These are phyloP conservation scores for Pseudopyricularia javanii DNA, from an alignment of 2,329 filamentous ascomycete genomes.

Conservation along the genomic window DNA sequence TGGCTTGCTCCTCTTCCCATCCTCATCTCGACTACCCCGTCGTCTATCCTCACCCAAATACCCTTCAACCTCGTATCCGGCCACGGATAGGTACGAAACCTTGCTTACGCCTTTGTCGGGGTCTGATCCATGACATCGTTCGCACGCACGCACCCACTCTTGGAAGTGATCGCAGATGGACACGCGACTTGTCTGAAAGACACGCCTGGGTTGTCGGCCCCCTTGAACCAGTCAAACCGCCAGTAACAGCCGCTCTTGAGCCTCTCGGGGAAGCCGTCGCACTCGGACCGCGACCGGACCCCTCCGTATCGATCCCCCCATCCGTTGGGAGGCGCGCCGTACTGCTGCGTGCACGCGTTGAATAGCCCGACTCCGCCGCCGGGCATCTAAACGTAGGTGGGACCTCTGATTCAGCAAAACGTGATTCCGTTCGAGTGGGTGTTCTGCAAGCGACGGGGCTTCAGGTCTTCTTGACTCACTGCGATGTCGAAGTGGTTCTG, in stretches of 20 bases:
- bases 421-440: too few species aligned
- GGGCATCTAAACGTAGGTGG: neutral
- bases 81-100: too few species aligned
- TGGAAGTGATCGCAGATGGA: constrained; percentile 32
- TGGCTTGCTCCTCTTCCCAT: neutral
- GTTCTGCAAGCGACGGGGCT: too few species aligned
- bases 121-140: constrained; percentile 21
- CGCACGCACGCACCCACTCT: constrained; percentile 21
- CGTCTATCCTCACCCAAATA: too few species aligned
- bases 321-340: constrained; percentile 24
- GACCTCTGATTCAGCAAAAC: too few species aligned
- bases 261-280: constrained; percentile 36
- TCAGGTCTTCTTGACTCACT: too few species aligned
- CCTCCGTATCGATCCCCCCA: constrained; percentile 50
- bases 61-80: too few species aligned
- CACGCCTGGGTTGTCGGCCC: constrained; percentile 44
- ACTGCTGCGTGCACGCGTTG: constrained; percentile 12
- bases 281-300: constrained; percentile 34
- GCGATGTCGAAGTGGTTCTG: constrained; percentile 43
- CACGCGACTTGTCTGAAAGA: constrained; percentile 43
- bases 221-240: constrained; percentile 53
- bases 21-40: neutral
- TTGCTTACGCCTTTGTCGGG: too few species aligned
- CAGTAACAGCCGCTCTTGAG: constrained; percentile 42
- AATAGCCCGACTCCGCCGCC: neutral